Evolutionary conservation across 805 yeast species (phyloP).

Genomic region (Kurtzmaniella fragi): DNA sequence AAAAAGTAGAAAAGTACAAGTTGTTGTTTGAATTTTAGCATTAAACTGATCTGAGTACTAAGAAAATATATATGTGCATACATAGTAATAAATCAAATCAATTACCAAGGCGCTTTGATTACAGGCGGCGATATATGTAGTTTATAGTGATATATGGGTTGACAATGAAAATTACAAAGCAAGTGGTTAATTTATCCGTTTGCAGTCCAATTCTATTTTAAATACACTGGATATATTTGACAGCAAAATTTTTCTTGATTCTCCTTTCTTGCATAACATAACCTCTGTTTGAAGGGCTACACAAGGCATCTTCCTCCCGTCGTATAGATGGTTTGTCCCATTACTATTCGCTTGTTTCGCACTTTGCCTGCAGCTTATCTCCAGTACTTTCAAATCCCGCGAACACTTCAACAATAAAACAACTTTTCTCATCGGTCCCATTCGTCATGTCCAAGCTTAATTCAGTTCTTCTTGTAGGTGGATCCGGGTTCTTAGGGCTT

Average conservation of each 20-base stretch:
- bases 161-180: no score
- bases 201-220: no score
- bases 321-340: neutral
- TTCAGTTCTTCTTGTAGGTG: constrained; percentile 86
- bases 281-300: no score
- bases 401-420: no score
- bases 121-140: no score
- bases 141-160: no score
- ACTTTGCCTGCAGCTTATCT: neutral
- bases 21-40: constrained; percentile 20
- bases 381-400: neutral
- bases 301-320: neutral
- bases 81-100: no score
- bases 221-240: no score
- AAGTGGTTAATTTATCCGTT: no score
- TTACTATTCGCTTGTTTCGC: neutral
- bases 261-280: no score
- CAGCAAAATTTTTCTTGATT: no score
- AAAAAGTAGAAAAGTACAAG: constrained; percentile 22
- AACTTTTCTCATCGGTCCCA: neutral
- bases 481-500: constrained; percentile 90
- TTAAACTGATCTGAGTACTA: neutral
- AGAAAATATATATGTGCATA: neutral
- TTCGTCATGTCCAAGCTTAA: constrained; percentile 14
- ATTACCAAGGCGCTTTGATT: no score